Evolutionary conservation across 768 basidiomycete species (phyloP), one percentile per base, ranked within the genome.

Genomic region (Rhodotorula graminis): DNA sequence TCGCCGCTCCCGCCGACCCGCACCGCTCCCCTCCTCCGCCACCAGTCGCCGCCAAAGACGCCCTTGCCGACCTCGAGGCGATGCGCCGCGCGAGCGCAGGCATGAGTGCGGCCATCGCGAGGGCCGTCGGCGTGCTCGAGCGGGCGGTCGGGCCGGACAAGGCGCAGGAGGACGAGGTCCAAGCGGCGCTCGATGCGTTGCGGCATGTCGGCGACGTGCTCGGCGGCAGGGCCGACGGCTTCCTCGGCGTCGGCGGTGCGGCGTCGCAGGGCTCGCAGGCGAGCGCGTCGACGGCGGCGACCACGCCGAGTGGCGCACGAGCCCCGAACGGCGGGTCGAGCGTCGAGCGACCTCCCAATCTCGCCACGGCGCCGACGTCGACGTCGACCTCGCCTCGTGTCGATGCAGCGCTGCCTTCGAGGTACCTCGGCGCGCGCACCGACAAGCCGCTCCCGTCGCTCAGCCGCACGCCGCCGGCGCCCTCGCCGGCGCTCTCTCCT

Each of bases 181-280:
- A 60, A 8, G 67, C 70, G 65, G 68, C 75, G 33, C 63, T 76
- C 27, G 72, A 71, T 9, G 69, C 75, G n/a, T 55, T 76, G 10
- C 64, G 67, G 63, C 71, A 72, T 31, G 65, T 76, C 21, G 57
- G 75, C 1, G 75, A 76, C 56, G 71, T 73, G 0, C 63, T 76
- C 8, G 66, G 63, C 23, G 75, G 75, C 5, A 31, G 55, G 25
- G 71, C 68, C 7, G 25, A 37, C 5, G 19, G 21, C 2, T 76
- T 76, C 60, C 60, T 70, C 37, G 12, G n/a, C n/a, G n/a, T n/a
- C 23, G 8, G 1, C 23, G 52, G 8, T 27, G n/a, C 12, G 9
- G 14, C 52, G n/a, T 3, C 52, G 52, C 10, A n/a, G 52, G 12
- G 10, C 31, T 11, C 56, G 15, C 33, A 15, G 12, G 3, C 15